A percentile compares a stretch with the other conserved stretches of the same genome.
Conservation (phyloP, 2,329 filamentous ascomycete species). For the Lachnellula suecica region DNA sequence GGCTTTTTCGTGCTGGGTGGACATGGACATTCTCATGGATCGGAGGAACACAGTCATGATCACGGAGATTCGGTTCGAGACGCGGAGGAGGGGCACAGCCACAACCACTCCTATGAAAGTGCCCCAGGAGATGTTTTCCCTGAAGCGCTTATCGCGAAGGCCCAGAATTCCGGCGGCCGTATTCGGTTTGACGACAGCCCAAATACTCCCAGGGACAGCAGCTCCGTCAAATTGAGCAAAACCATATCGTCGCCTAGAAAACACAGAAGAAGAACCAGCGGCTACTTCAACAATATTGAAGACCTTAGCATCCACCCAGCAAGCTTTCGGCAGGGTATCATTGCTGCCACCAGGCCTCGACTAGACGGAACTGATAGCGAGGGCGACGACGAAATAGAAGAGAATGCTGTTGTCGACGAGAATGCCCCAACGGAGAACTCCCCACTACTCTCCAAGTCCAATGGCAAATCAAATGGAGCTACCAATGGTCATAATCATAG, state of each 20-base stretch:
- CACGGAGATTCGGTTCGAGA: slow-evolving; percentile 24
- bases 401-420: slow-evolving; percentile 23
- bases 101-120: slow-evolving; percentile 43
- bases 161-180: slow-evolving; percentile 33
- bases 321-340: slow-evolving; percentile 89
- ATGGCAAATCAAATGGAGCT: slow-evolving; percentile 18
- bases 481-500: slow-evolving; percentile 1
- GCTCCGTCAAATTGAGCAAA: slow-evolving; percentile 6
- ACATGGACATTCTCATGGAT: slow-evolving; percentile 80
- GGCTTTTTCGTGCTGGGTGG: slow-evolving; percentile 92
- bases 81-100: slow-evolving; percentile 52
- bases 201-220: slow-evolving; percentile 20
- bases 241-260: slow-evolving; percentile 20
- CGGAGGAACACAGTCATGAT: slow-evolving; percentile 47
- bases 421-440: slow-evolving; percentile 37
- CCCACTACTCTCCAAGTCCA: slow-evolving; percentile 22
- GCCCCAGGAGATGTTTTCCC: slow-evolving; percentile 59
- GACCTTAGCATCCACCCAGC: slow-evolving; percentile 83
- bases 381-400: slow-evolving; percentile 39
- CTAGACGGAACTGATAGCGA: slow-evolving; percentile 47
- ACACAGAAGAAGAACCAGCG: slow-evolving; percentile 33
- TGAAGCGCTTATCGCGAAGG: slow-evolving; percentile 57
- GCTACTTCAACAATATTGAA: slow-evolving; percentile 63
- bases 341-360: slow-evolving; percentile 71
- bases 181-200: slow-evolving; percentile 31